Evolutionary conservation across 2,329 filamentous ascomycete genomes (phyloP), one percentile per base, ranked within the genome.

Genomic region (Bipolaris gigantea): DNA sequence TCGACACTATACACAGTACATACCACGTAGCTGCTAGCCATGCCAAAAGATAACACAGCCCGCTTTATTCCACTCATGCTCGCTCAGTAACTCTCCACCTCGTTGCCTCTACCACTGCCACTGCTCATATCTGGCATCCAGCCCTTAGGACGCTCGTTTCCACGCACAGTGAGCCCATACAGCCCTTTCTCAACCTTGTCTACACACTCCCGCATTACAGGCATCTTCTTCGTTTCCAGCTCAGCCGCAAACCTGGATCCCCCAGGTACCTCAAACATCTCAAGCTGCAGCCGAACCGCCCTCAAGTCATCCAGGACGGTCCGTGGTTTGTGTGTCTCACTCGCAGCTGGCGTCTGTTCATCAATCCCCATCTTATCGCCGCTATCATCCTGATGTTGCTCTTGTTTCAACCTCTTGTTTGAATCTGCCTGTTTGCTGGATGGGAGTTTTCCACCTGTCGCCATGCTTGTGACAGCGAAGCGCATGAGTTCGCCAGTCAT

Each of bases 401-500:
- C 51, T 46, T 59, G 54, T 56, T 60, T 71, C 47, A 39, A 55
- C 23, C 55, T 50, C 27, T 77, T 76, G 4, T 78, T 80, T 63
- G 59, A 39, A 5, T 42, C 39, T 23, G 73, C 63, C 55, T 70
- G 70, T 34, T 63, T 69, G 36, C 70, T 67, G 1, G 65, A 66
- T n/a, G 79, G 77, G 19, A 83, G 72, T 38, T 76, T 77, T 13
- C 88, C 89, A 7, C 80, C 87, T 5, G 92, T 89, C 1, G 92
- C 92, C 72, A 96, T 89, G 23, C 87, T 86, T 5, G 92, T 92
- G 46, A 96, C 94, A 0, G 91, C 92, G 75, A 97, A 97, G 27
- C 92, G 85, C 94, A 99, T 99, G 79, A 97, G 81, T 78, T 99
- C 94, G 35, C 94, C 94, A 1, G 92, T 92, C 63, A 97, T 83